These are phyloP conservation scores for Colletotrichum lupini DNA, from an alignment of 2,329 filamentous ascomycete species.

Conservation along the genomic window DNA sequence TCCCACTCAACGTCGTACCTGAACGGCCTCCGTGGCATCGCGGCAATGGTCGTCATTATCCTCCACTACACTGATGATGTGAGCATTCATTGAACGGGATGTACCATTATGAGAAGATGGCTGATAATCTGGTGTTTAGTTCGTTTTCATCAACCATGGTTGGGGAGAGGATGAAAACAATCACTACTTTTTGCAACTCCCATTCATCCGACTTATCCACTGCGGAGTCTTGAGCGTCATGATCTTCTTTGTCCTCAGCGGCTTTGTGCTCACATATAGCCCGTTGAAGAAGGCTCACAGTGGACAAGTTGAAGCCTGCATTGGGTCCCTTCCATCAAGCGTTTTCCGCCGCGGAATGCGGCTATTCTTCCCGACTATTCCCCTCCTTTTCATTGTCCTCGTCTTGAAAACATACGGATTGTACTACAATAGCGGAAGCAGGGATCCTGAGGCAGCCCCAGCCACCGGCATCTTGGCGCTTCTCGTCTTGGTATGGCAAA, in stretches of 20 bases:
- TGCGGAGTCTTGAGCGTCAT: constrained; percentile 44
- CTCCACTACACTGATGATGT: constrained; percentile 56
- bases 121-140: constrained; percentile 16
- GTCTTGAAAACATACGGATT: background rate
- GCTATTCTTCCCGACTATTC: constrained; percentile 33
- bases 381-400: constrained; percentile 5
- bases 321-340: constrained; percentile 27
- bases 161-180: constrained; percentile 16
- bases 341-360: constrained; percentile 35
- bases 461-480: constrained; percentile 49
- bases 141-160: background rate
- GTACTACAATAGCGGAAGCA: background rate
- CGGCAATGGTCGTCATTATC: constrained; percentile 65
- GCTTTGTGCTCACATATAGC: constrained; percentile 47
- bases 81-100: background rate
- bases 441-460: background rate
- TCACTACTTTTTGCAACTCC: constrained; percentile 36
- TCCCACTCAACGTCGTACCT: constrained; percentile 59
- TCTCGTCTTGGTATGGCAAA: constrained; percentile 60
- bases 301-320: constrained; percentile 27
- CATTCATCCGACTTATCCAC: constrained; percentile 43
- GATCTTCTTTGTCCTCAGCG: constrained; percentile 51
- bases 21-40: constrained; percentile 67
- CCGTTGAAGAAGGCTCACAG: constrained; percentile 40
- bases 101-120: constrained; percentile 45